Percentiles rank a stretch among this genome's conserved stretches.
These are phyloP conservation scores for Capsella bursapastoris DNA, from an alignment of 345 rosid species.

Conservation along the genomic window DNA sequence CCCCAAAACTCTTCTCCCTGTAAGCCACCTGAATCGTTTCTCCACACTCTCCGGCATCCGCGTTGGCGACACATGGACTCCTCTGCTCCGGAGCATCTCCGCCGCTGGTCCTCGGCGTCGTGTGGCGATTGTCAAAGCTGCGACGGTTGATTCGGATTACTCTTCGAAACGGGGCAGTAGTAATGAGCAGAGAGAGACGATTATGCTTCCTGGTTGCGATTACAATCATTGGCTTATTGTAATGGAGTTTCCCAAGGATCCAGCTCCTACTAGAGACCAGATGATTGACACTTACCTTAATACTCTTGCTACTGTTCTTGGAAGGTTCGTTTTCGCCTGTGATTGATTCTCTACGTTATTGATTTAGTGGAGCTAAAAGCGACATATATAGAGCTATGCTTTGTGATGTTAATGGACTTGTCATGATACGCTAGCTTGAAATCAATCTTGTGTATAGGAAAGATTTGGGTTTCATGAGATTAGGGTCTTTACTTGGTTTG, in stretches of 20 bases:
- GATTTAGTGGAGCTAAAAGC: background rate
- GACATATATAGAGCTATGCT: background rate
- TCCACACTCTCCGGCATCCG: slow-evolving; percentile 19
- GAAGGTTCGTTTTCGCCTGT: slow-evolving; percentile 56
- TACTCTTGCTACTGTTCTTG: slow-evolving; percentile 85
- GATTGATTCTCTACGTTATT: background rate
- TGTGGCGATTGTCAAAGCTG: slow-evolving; percentile 48
- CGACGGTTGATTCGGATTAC: slow-evolving; percentile 63
- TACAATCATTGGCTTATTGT: slow-evolving; percentile 97
- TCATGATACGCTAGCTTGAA: background rate
- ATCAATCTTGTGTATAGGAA: background rate
- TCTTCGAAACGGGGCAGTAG: slow-evolving; percentile 74
- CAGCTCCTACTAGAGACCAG: slow-evolving; percentile 89
- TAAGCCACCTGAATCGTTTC: slow-evolving; percentile 17
- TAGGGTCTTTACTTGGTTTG: slow-evolving; percentile 18
- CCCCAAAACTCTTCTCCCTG: slow-evolving; percentile 50
- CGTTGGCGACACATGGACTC: slow-evolving; percentile 12
- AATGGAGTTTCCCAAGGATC: slow-evolving; percentile 97
- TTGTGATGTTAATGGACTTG: background rate
- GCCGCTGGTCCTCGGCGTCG: slow-evolving; percentile 35
- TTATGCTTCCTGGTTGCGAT: slow-evolving; percentile 93
- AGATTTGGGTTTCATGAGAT: slow-evolving; percentile 10
- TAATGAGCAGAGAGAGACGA: slow-evolving; percentile 82
- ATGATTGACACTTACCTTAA: slow-evolving; percentile 94
- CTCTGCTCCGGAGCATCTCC: slow-evolving; percentile 26